Conservation (phyloP, 768 basidiomycete genomes). For the Tylopilus rubrobrunneus region DNA sequence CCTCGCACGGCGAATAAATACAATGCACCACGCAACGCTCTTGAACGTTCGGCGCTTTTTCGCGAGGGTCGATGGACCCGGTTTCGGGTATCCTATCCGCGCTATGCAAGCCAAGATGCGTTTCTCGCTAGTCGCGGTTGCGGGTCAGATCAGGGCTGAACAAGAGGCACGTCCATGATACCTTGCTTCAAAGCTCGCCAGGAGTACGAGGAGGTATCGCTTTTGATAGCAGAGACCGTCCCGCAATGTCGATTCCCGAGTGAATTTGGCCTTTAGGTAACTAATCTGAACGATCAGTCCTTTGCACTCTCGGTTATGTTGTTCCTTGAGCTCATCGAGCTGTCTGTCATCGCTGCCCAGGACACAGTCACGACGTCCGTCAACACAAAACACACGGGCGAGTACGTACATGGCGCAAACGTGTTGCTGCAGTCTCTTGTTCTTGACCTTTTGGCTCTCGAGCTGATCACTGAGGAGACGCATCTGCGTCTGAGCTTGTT, state of each 20-base stretch:
- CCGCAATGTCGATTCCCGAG: slow-evolving; percentile 78
- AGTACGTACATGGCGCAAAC: slow-evolving; percentile 55
- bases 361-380: neutral
- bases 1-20: slow-evolving; percentile 66
- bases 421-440: slow-evolving; percentile 45
- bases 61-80: slow-evolving; percentile 36
- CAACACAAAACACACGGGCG: neutral
- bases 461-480: slow-evolving; percentile 64
- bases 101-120: slow-evolving; percentile 75
- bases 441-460: slow-evolving; percentile 44
- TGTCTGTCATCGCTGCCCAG: slow-evolving; percentile 48
- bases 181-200: slow-evolving; percentile 70
- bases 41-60: slow-evolving; percentile 52
- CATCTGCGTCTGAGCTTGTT: slow-evolving; percentile 65
- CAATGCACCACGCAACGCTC: slow-evolving; percentile 48
- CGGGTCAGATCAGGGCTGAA: slow-evolving; percentile 2
- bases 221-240: slow-evolving; percentile 83
- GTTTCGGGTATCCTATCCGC: slow-evolving; percentile 59
- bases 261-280: slow-evolving; percentile 90
- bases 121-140: slow-evolving; percentile 45
- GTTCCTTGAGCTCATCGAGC: slow-evolving; percentile 50
- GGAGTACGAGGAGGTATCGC: slow-evolving; percentile 72
- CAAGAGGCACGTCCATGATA: slow-evolving; percentile 23
- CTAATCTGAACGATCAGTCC: slow-evolving; percentile 86
- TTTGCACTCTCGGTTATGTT: slow-evolving; percentile 86